Conservation (phyloP, 352 stramenopile species). For the Globisporangium spiculum region DNA sequence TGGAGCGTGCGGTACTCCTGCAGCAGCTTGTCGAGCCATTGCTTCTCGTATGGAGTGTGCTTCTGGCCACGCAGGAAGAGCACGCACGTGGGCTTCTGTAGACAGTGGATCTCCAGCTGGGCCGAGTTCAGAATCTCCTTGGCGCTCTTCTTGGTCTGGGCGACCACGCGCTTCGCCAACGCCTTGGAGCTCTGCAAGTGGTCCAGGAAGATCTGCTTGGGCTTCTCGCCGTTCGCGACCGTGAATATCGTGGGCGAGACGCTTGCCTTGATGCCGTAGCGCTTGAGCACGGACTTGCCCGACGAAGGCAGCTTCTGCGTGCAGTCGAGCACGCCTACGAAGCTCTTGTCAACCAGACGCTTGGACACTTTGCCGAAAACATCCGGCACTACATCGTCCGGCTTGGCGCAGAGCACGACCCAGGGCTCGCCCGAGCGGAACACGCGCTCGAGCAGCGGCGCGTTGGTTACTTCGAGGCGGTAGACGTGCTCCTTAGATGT, state of each 20-base stretch:
- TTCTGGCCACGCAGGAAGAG: constrained; percentile 60
- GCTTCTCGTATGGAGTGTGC: constrained; percentile 60
- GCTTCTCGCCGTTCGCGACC: constrained; percentile 69
- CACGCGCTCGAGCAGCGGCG: constrained; percentile 54
- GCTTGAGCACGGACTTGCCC: constrained; percentile 54
- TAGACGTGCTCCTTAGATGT: constrained; percentile 60
- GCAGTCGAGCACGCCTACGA: constrained; percentile 76
- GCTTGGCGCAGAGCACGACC: constrained; percentile 70
- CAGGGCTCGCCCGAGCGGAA: constrained; percentile 81
- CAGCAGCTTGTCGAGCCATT: constrained; percentile 69
- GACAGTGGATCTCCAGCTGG: constrained; percentile 63
- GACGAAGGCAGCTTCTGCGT: constrained; percentile 45
- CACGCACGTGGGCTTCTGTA: constrained; percentile 60
- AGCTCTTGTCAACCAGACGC: constrained; percentile 52
- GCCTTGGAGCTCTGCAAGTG: constrained; percentile 57
- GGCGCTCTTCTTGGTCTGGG: constrained; percentile 50
- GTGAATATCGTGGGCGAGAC: constrained; percentile 78
- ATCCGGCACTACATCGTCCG: constrained; percentile 67
- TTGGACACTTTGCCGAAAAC: constrained; percentile 65
- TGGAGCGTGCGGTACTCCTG: constrained; percentile 48
- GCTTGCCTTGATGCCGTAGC: constrained; percentile 58
- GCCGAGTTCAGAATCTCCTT: constrained; percentile 63
- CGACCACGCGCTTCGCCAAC: constrained; percentile 56
- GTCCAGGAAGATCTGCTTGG: constrained; percentile 70
- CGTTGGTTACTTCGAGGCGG: constrained; percentile 58